These are phyloP conservation scores for Gossypium mustelinum DNA, from an alignment of 345 rosid species.

Conservation along the genomic window DNA sequence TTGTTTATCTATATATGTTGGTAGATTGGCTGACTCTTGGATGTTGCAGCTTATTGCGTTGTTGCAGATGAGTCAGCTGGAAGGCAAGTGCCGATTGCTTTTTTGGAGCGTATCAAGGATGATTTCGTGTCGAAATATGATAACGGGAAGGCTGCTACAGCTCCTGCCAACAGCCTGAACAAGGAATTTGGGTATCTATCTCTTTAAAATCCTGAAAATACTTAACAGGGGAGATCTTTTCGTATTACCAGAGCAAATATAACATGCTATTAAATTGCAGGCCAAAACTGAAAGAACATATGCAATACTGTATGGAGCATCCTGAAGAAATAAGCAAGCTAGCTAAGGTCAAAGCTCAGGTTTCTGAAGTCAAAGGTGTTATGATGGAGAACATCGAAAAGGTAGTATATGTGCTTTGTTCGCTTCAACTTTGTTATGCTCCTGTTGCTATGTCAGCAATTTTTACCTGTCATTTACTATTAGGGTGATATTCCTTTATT, in stretches of 20 bases:
- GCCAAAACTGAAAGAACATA: slow-evolving; percentile 85
- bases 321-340: slow-evolving; percentile 98
- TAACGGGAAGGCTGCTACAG: slow-evolving; percentile 85
- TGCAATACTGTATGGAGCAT: slow-evolving; percentile 96
- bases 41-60: slow-evolving; percentile 79
- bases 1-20: background rate
- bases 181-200: slow-evolving; percentile 65
- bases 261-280: slow-evolving; percentile 33
- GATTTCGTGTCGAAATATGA: slow-evolving; percentile 82
- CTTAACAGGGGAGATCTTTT: background rate
- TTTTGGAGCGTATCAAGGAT: slow-evolving; percentile 84
- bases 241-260: background rate
- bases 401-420: slow-evolving; percentile 32
- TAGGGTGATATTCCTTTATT: background rate
- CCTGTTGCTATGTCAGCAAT: background rate
- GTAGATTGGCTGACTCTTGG: slow-evolving; percentile 23
- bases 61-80: slow-evolving; percentile 92
- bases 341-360: slow-evolving; percentile 98
- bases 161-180: slow-evolving; percentile 72
- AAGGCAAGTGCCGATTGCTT: slow-evolving; percentile 86
- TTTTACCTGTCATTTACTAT: background rate
- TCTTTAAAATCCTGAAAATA: background rate
- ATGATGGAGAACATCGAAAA: slow-evolving; percentile 99
- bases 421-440: background rate
- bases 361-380: slow-evolving; percentile 97